Conservation (phyloP, 2,329 filamentous ascomycete genomes). For the Colletotrichum navitas region DNA sequence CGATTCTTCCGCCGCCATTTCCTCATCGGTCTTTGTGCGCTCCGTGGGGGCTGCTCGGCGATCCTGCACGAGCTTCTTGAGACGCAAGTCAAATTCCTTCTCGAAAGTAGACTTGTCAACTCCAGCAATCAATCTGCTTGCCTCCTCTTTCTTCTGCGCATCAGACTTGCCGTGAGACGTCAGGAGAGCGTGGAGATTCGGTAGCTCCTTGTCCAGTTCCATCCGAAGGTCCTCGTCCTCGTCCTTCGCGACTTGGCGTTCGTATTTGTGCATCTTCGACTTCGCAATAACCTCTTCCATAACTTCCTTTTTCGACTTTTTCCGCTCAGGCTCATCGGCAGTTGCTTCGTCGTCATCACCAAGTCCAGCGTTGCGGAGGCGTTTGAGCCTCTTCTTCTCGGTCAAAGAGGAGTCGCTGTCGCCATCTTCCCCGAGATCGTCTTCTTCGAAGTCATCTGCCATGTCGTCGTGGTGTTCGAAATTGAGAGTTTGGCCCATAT, state of each 20-base stretch:
- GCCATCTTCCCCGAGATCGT: conserved; percentile 72
- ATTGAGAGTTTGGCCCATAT: conserved; percentile 81
- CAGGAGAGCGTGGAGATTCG: conserved; percentile 80
- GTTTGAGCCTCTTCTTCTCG: conserved; percentile 67
- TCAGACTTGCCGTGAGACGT: conserved; percentile 60
- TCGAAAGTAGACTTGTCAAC: conserved; percentile 79
- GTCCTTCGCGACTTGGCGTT: conserved; percentile 91
- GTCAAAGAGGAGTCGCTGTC: conserved; percentile 70
- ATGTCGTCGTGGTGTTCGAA: conserved; percentile 59
- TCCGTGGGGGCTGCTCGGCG: conserved; percentile 87
- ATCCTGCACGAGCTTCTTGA: conserved; percentile 87
- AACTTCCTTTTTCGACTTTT: conserved; percentile 96
- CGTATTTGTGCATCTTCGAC: conserved; percentile 94
- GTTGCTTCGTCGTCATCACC: conserved; percentile 61
- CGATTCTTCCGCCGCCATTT: conserved; percentile 83
- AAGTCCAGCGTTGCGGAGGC: conserved; percentile 62
- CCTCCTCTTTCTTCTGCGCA: conserved; percentile 45
- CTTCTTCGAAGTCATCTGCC: conserved; percentile 83
- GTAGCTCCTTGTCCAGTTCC: conserved; percentile 86
- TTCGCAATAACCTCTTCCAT: conserved; percentile 99
- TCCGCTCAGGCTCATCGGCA: conserved; percentile 77
- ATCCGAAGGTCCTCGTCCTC: conserved; percentile 90
- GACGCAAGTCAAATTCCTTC: conserved; percentile 86
- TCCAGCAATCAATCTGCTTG: conserved; percentile 54
- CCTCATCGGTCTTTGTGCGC: conserved; percentile 91